Base-by-base conservation (phyloP, 306 rosid species). In the Castanospermum australe region DNA sequence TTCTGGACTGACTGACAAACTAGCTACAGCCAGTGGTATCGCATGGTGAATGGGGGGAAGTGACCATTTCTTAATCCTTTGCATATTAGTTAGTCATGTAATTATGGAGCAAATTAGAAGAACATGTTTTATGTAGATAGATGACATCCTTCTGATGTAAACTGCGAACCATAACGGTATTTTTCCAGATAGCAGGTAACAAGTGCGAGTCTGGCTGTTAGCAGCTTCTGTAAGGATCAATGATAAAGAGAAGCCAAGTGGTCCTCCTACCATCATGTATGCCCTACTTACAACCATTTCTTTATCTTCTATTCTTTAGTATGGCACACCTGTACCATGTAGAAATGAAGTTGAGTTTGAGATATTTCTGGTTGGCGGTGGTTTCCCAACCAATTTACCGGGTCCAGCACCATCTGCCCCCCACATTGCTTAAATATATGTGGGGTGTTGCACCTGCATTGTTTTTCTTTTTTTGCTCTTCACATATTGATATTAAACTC, bases 241-340 rank as follows among this genome's bases (percentile, higher is more conserved):
- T 60, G 82, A 21, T 52, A 59, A 62, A 62, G 79, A 33, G 12
- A 64, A 33, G 71, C 55, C n/a, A 48, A 24, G 65, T 57, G 72
- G 74, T 76, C 63, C 78, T 70, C 22, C 35, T 24, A 67, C 35
- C 39, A 51, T 54, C 21, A 8, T 36, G 76, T 38, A 32, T 60
- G 78, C 59, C 10, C 64, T 48, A 15, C 56, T 51, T 36, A 14
- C 47, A 20, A 35, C 28, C 67, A 55, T 65, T 41, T 80, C 5
- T 54, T 32, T 55, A 20, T 74, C 51, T 45, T 45, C 60, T 64
- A 50, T n/a, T n/a, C n/a, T n/a, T 6, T 2, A 57, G 6, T 47
- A 45, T 30, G n/a, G 5, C 57, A 52, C 21, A 8, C 15, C 67
- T 54, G 2, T 41, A 4, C 38, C 66, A 28, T 39, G 45, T 33